Evolutionary conservation across 352 stramenopile genomes (phyloP), one percentile per base, ranked within the genome.

Genomic region (Peronosclerospora sorghi): DNA sequence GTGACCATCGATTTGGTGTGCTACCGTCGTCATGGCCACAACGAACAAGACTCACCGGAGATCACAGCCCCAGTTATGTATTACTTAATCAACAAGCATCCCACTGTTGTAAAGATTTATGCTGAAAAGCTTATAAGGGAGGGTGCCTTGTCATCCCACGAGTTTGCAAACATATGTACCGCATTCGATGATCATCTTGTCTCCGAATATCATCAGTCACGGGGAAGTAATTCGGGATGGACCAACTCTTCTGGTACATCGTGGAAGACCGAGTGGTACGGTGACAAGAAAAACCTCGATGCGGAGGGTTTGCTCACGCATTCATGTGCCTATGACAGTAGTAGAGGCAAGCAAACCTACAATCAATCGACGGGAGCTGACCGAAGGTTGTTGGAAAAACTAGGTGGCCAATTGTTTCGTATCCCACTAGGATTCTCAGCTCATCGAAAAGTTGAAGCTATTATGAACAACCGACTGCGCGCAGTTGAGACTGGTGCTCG

Each of bases 1-100:
- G 94, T 97, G 35, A 97, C 98, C 34, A 85, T 99, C 41, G 95
- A 99, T 76, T 80, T 99, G 52, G 83, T 99, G 15, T 98, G 96
- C 62, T 99, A 99, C 64, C 91, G 96, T 43, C 80, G 95, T 24
- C 92, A 98, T 59, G 96, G 96, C 8, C 96, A 99, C 76, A 99
- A 99, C 58, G 96, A 99, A 66, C 65, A 87, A 65, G 86, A 96
- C 41, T 86, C 79, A 21, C 86, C 86, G 6, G 65, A 86, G 42
- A 85, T 96, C 45, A 96, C 86, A 20, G 70, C 79, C 34, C 85
- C 85, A 0, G 60, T 94, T 29, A 95, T 95, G 84, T 95, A 96
- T 59, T 57, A 90, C 32, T 76, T 84, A 32, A 94, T 95, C 51
- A 86, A 91, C 55, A 75, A 89, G 41, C 73, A 90, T 45, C 76